Base-by-base conservation (phyloP, 2,329 filamentous ascomycete species). In the Trichoderma polysporum region DNA sequence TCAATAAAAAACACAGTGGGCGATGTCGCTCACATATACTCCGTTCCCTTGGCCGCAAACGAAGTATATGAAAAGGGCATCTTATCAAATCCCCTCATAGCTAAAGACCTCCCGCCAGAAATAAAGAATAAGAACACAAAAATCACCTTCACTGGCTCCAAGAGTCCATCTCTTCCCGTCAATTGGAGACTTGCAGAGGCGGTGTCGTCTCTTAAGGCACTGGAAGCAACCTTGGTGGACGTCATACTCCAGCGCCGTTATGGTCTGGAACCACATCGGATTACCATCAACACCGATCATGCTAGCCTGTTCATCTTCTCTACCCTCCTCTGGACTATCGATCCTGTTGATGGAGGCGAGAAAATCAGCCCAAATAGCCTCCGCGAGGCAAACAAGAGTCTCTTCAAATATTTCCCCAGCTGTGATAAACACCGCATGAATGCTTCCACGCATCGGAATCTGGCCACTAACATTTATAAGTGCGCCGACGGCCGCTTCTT, bases 101-200 rank as follows among this genome's bases (percentile, higher is more conserved):
- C 39, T 33, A 50, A 58, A 52, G 52, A 66, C 33, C 45, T 59
- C 10, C 41, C 54, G 10, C 10, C 13, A 1, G 63, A 66, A 22
- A n/a, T 59, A 0, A 59, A 13, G 17, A 25, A 29, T 22, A 17
- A 35, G 29, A 39, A 29, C 4, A 59, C 22, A n/a, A 33, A 17
- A n/a, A 66, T 66, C 2, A n/a, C n/a, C 56, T 66, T 61, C 19
- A 54, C 45, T 31, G 56, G 64, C 56, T 60, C 54, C 13, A 35
- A 60, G 12, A 74, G 67, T 56, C 69, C 69, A 54, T 63, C 58
- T 69, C 47, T 86, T 10, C 83, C 84, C 0, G 83, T 87, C 72
- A 85, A 84, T 60, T 87, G 85, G 84, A 78, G 84, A 2, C 84
- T 86, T 59, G 83, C 84, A 2, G 85, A 86, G 71, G 84, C 82